These are phyloP conservation scores for Acanthamoeba healyi DNA, from an alignment of 208 protist genomes.

Conservation along the genomic window DNA sequence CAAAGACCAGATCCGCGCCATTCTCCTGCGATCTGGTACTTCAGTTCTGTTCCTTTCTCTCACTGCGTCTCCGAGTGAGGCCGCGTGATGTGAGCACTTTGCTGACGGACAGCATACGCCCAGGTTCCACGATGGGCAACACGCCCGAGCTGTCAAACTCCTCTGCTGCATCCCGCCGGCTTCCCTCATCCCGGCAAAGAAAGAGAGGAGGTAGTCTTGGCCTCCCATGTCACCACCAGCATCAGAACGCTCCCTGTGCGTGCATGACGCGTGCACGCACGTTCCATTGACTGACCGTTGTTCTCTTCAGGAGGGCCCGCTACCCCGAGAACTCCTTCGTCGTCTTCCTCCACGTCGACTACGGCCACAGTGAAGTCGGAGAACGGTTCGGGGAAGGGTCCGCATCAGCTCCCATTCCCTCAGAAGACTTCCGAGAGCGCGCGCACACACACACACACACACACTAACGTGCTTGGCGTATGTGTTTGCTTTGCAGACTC, in stretches of 20 bases:
- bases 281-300: not conserved
- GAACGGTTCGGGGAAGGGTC: not conserved
- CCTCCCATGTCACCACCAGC: too few relatives aligned
- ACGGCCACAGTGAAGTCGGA: not conserved
- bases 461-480: not conserved
- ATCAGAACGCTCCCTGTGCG: too few relatives aligned
- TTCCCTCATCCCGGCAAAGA: not conserved
- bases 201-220: not conserved
- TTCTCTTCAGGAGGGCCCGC: not conserved
- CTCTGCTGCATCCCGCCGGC: not conserved
- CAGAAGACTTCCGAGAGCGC: not conserved
- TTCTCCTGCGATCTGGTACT: conserved; percentile 18
- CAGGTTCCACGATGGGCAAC: conserved; percentile 40
- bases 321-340: not conserved
- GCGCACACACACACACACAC: too few relatives aligned
- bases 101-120: too few relatives aligned
- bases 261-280: not conserved
- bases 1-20: conserved; percentile 1
- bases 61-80: too few relatives aligned
- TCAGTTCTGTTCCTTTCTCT: not conserved
- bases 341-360: not conserved
- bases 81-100: too few relatives aligned
- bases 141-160: conserved; percentile 17
- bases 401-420: not conserved
- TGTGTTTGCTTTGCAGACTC: not conserved